Evolutionary conservation across 768 basidiomycete genomes (phyloP).

Genomic region (Mycena vulgaris): DNA sequence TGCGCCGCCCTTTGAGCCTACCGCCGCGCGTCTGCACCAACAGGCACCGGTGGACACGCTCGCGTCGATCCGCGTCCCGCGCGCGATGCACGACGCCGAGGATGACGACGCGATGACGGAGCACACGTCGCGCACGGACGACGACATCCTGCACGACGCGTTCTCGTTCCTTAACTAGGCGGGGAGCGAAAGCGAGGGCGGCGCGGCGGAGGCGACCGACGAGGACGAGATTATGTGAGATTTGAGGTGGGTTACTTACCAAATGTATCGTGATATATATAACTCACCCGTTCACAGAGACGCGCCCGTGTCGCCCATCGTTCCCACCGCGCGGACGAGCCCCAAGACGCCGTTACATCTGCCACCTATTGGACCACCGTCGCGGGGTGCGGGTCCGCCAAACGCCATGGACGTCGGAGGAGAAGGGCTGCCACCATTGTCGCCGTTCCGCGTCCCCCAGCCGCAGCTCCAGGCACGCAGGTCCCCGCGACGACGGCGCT

Average conservation of each 20-base stretch:
- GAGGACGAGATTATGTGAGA: conserved; percentile 84
- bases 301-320: conserved; percentile 27
- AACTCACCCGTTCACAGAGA: conserved; percentile 18
- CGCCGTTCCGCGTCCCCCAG: conserved; percentile 28
- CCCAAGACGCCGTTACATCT: conserved; percentile 32
- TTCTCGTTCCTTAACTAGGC: conserved; percentile 66
- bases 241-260: conserved; percentile 68
- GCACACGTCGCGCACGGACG: conserved; percentile 81
- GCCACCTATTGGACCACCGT: conserved; percentile 23
- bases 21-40: too few relatives aligned
- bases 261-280: conserved; percentile 23
- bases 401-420: too few relatives aligned
- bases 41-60: conserved; percentile 43
- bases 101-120: conserved; percentile 79
- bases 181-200: conserved; percentile 54
- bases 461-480: conserved; percentile 30
- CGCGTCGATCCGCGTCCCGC: conserved; percentile 45
- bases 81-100: conserved; percentile 40
- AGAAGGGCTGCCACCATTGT: conserved; percentile 14
- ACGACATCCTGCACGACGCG: conserved; percentile 84
- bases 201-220: conserved; percentile 53
- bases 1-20: not conserved
- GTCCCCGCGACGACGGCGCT: conserved; percentile 38
- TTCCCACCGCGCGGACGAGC: conserved; percentile 32
- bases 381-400: too few relatives aligned